These are phyloP conservation scores for Phalaenopsis aphrodite DNA, from an alignment of 106 monocot species.

Conservation along the genomic window DNA sequence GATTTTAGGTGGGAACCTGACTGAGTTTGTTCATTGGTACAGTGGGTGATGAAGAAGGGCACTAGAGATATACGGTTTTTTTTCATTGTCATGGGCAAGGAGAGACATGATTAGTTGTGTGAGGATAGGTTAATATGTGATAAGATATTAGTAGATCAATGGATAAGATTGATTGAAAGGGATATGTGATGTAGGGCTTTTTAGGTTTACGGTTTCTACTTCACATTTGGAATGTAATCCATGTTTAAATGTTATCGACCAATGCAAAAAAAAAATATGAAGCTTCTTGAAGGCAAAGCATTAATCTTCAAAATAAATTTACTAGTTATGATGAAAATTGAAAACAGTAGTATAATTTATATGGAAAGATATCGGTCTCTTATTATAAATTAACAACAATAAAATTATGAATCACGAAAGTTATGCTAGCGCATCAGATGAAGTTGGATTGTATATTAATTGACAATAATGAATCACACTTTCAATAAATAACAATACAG, in stretches of 20 bases:
- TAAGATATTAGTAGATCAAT: neutral
- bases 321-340: neutral
- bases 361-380: neutral
- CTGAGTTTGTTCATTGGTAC: too few species aligned
- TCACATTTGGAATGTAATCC: neutral
- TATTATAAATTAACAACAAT: neutral
- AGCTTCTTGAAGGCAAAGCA: neutral
- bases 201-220: neutral
- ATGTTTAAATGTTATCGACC: neutral
- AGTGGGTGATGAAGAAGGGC: neutral
- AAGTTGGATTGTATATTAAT: neutral
- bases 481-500: neutral
- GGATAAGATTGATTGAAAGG: neutral
- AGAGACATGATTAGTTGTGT: neutral
- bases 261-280: neutral
- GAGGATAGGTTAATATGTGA: neutral
- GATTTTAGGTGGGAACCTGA: too few species aligned
- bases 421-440: neutral
- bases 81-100: neutral
- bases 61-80: neutral
- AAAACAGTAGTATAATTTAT: neutral
- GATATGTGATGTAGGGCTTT: neutral
- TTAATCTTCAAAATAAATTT: neutral
- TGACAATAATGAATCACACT: neutral
- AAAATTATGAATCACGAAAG: neutral